Conservation (phyloP, 176 grass and related monocot genomes). For the Rhynchospora breviuscula region DNA sequence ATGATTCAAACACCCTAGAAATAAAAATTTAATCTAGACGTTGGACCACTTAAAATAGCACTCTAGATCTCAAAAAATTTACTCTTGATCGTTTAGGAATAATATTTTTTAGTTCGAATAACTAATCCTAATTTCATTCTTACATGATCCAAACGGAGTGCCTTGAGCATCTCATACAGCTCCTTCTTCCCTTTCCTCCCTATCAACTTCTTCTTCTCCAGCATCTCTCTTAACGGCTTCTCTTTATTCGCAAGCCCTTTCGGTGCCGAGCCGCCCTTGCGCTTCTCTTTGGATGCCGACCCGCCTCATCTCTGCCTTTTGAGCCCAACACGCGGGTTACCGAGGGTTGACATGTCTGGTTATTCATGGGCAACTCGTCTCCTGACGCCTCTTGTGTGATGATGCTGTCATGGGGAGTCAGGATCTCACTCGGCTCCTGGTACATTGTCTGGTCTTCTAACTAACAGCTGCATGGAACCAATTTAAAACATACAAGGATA, state of each 20-base stretch:
- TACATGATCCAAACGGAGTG: too few relatives aligned
- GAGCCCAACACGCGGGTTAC: background rate
- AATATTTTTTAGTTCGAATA: too few relatives aligned
- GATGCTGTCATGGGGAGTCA: conserved; percentile 16
- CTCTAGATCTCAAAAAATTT: too few relatives aligned
- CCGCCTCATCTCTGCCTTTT: background rate
- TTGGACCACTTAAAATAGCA: too few relatives aligned
- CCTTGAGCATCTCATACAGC: conserved; percentile 23
- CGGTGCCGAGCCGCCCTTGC: too few relatives aligned
- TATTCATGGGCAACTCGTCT: background rate
- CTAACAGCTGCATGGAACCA: background rate
- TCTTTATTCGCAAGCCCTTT: conserved; percentile 18
- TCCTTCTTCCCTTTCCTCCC: too few relatives aligned
- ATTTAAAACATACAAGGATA: background rate
- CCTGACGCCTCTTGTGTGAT: conserved; percentile 6
- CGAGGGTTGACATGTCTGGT: background rate
- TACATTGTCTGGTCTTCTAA: conserved; percentile 5
- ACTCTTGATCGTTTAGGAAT: too few relatives aligned
- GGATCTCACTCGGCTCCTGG: background rate
- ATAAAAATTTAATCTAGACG: too few relatives aligned
- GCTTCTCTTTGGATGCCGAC: too few relatives aligned
- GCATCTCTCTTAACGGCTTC: conserved; percentile 15
- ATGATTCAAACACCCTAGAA: too few relatives aligned
- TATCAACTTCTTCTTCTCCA: conserved; percentile 7
- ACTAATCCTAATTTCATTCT: too few relatives aligned